phyloP scores from a whole-genome alignment of 2,329 filamentous ascomycete species.

The Curvularia hawaiiensis region DNA sequence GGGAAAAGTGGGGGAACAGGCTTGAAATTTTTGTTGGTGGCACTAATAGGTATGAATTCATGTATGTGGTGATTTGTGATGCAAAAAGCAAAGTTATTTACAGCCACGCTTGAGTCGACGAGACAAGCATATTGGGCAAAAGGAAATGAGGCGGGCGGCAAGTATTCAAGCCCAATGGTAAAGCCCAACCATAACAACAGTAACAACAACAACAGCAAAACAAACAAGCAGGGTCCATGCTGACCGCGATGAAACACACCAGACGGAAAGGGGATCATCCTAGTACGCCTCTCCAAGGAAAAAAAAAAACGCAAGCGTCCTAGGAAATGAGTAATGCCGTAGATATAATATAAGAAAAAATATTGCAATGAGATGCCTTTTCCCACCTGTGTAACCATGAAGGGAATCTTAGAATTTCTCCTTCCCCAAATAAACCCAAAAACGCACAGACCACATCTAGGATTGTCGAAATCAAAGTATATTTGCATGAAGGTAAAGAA shows the following conservation, averaged over 20 bases:
- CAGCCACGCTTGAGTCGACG: background rate
- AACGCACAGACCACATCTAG: conserved; percentile 8
- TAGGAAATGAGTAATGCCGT: background rate
- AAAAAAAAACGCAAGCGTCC: background rate
- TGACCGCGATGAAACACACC: conserved; percentile 9
- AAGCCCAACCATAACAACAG: background rate
- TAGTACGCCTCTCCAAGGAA: background rate
- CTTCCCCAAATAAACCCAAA: background rate
- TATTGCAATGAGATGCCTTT: background rate
- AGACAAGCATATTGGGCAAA: background rate
- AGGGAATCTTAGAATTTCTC: background rate
- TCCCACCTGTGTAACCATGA: conserved; percentile 1
- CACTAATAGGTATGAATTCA: background rate
- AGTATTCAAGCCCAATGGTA: background rate
- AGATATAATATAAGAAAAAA: background rate
- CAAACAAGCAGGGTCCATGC: conserved; percentile 1
- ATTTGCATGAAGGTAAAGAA: conserved; percentile 20
- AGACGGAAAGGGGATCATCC: conserved; percentile 9
- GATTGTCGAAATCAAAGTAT: conserved; percentile 8
- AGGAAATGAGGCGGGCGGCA: background rate
- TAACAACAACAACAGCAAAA: background rate
- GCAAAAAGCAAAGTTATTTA: background rate
- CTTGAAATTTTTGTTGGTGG: background rate
- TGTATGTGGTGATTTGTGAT: background rate
- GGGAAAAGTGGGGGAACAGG: background rate